Evolutionary conservation across 2,329 filamentous ascomycete species (phyloP), one percentile per base, ranked within the genome.

Genomic region (Beauveria bassiana): DNA sequence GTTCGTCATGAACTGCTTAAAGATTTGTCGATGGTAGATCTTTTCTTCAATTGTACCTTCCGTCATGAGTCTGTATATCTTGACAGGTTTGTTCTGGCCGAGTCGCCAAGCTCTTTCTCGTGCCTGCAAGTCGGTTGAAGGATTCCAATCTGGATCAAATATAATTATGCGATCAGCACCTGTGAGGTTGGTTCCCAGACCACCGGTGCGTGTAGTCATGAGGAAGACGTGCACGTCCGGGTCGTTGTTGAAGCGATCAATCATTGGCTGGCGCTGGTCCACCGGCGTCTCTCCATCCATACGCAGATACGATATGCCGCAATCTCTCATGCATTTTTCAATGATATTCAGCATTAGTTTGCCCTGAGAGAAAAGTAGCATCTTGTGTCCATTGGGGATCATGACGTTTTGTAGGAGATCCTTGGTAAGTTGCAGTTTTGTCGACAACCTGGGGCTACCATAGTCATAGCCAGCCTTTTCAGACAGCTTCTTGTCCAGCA

Each of bases 21-120:
- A 99, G 56, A 99, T 95, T 70, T 99, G 95, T 18, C 96, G 89
- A 73, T 99, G 93, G 65, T 98, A 99, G 34, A 99, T 99, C 77
- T 99, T 99, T 74, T 99, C 95, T 71, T 99, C 95, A 26, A 99
- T 99, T 0, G 96, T 99, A 1, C 95, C 95, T 5, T 93, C 91
- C 4, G 91, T 96, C 90, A 99, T 96, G n/a, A 99, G 81, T 42
- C 96, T 89, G 72, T 97, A 99, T 24, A 99, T 96, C 5, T 91
- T 93, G 31, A 99, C 95, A 53, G 96, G 91, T 59, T 89, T 88
- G 73, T 96, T 97, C 76, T 99, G 95, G 0, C 95, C 95, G 2
- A 99, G 78, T 62, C 95, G 86, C 95, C 95, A 99, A 6, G 96
- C 95, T 69, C 95, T 85, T 74, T 99, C 95, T 53, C 95, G 87